Percentiles rank a stretch among this genome's conserved stretches.
phyloP scores from a whole-genome alignment of 2,329 filamentous ascomycete species.

The Cyclaneusma minus region DNA sequence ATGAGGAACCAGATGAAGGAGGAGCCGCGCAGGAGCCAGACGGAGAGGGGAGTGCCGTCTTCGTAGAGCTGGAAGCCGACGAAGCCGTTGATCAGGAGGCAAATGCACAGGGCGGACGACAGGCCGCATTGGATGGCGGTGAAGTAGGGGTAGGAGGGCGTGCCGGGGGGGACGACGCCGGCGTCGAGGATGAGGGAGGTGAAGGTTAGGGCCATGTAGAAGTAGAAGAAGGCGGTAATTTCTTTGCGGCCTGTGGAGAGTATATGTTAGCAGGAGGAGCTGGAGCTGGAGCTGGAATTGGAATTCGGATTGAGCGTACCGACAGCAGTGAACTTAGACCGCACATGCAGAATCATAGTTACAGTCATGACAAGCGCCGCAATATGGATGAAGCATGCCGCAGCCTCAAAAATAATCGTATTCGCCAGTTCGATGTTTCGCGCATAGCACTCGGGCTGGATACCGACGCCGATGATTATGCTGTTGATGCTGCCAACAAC shows the following conservation, averaged over 20 bases:
- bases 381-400: slow-evolving; percentile 85
- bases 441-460: slow-evolving; percentile 83
- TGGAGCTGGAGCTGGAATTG: background rate
- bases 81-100: slow-evolving; percentile 89
- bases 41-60: slow-evolving; percentile 81
- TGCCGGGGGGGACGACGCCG: slow-evolving; percentile 76
- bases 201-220: slow-evolving; percentile 83
- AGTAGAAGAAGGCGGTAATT: slow-evolving; percentile 86
- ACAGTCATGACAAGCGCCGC: slow-evolving; percentile 81
- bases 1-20: slow-evolving; percentile 74
- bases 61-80: slow-evolving; percentile 98
- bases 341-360: slow-evolving; percentile 92
- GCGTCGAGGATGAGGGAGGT: slow-evolving; percentile 83
- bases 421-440: slow-evolving; percentile 93
- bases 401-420: slow-evolving; percentile 95
- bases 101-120: slow-evolving; percentile 72
- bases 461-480: slow-evolving; percentile 54
- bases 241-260: slow-evolving; percentile 39
- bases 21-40: slow-evolving; percentile 77
- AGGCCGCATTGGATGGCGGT: slow-evolving; percentile 76
- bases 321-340: slow-evolving; percentile 95
- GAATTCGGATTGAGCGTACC: slow-evolving; percentile 39
- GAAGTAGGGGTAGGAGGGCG: slow-evolving; percentile 75
- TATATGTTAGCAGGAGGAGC: slow-evolving; percentile 1
- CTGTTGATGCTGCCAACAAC: slow-evolving; percentile 62